These are phyloP conservation scores for Yamadazyma jaroonii DNA, from an alignment of 1,139 yeast species.

Conservation along the genomic window DNA sequence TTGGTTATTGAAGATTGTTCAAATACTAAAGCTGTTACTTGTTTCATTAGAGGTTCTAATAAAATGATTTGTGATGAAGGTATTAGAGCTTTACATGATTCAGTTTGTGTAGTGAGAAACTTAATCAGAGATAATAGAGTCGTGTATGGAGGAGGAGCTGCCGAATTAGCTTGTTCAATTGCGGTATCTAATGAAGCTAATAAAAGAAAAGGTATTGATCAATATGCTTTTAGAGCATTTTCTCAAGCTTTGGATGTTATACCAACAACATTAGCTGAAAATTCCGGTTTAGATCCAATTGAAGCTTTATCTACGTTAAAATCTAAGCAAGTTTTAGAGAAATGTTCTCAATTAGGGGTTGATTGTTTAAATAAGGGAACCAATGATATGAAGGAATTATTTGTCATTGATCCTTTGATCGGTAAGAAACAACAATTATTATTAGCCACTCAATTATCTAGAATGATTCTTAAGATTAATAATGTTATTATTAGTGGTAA, in stretches of 20 bases:
- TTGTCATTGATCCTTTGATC: constrained; percentile 94
- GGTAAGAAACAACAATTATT: constrained; percentile 95
- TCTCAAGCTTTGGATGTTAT: constrained; percentile 86
- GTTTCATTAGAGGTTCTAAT: constrained; percentile 91
- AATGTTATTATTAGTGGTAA: constrained; percentile 92
- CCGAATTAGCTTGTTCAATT: constrained; percentile 89
- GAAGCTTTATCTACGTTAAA: constrained; percentile 83
- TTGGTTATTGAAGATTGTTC: constrained; percentile 89
- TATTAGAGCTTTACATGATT: constrained; percentile 92
- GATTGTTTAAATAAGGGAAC: constrained; percentile 90
- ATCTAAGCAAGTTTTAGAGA: constrained; percentile 78
- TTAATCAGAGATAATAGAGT: constrained; percentile 88
- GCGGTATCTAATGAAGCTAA: constrained; percentile 94
- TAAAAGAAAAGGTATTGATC: constrained; percentile 90
- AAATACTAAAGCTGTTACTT: constrained; percentile 87
- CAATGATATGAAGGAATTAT: constrained; percentile 87
- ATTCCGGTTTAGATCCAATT: constrained; percentile 92
- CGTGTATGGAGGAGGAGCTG: constrained; percentile 98
- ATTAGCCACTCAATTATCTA: constrained; percentile 92
- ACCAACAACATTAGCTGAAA: constrained; percentile 94
- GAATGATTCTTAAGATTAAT: constrained; percentile 96
- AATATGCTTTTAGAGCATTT: constrained; percentile 96
- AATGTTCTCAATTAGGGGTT: constrained; percentile 75
- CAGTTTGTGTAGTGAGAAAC: constrained; percentile 95
- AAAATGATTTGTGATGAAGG: constrained; percentile 98